Conservation (phyloP, 768 basidiomycete genomes). For the Baorangia bicolor region DNA sequence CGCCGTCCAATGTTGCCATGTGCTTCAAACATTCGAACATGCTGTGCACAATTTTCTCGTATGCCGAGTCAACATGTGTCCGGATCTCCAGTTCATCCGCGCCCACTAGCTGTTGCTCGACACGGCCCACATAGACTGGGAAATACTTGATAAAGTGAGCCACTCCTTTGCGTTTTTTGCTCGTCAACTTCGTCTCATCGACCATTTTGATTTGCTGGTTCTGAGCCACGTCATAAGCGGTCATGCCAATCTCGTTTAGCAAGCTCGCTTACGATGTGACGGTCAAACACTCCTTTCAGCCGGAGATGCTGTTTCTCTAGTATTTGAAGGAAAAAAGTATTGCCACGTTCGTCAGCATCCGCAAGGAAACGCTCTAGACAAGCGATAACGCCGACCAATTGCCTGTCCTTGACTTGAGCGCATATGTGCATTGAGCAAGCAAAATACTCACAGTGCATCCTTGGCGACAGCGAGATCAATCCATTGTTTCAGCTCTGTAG, state of each 20-base stretch:
- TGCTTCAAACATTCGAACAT: slow-evolving; percentile 95
- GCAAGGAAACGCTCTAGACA: slow-evolving; percentile 72
- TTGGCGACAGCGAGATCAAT: slow-evolving; percentile 72
- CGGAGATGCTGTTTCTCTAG: slow-evolving; percentile 83
- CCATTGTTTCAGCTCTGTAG: slow-evolving; percentile 80
- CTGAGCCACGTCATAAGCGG: slow-evolving; percentile 38
- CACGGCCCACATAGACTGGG: slow-evolving; percentile 78
- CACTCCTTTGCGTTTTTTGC: slow-evolving; percentile 91
- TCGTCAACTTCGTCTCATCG: slow-evolving; percentile 86
- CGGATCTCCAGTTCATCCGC: slow-evolving; percentile 79
- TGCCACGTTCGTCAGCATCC: slow-evolving; percentile 80
- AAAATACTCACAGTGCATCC: slow-evolving; percentile 62
- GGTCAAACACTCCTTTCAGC: slow-evolving; percentile 72
- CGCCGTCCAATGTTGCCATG: slow-evolving; percentile 93
- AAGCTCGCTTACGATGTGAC: slow-evolving; percentile 57
- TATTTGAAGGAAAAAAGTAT: slow-evolving; percentile 66
- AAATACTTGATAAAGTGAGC: slow-evolving; percentile 92
- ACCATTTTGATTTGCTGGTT: slow-evolving; percentile 85
- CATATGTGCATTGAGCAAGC: not conserved
- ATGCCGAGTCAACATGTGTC: slow-evolving; percentile 71
- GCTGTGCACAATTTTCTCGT: slow-evolving; percentile 82
- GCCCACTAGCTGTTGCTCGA: slow-evolving; percentile 82
- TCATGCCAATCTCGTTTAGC: not conserved
- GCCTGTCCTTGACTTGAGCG: slow-evolving; percentile 46
- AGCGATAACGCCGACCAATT: slow-evolving; percentile 80